Evolutionary conservation across 495 filamentous ascomycete genomes (phyloP), one percentile per base, ranked within the genome.

Genomic region (Pyronema omphalodes): DNA sequence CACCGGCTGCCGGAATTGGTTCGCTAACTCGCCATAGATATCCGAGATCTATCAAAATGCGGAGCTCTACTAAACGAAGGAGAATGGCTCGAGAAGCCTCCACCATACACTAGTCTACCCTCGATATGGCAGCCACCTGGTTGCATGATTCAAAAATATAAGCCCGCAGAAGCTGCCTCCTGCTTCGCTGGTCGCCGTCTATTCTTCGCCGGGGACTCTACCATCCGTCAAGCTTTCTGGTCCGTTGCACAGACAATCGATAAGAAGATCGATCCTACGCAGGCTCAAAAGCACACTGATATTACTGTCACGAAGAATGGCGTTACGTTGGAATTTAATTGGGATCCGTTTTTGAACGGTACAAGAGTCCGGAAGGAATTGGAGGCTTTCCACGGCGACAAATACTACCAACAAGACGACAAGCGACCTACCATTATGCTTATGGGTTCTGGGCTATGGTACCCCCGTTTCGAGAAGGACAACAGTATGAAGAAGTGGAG

Each of bases 261-360:
- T 45, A 58, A 58, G 12, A 58, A 64, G 17, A 67, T 69, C 3
- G 58, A 68, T 12, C 52, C 64, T 3, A 60, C 67, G 44, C 62
- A 65, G 29, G 55, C 53, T 9, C 55, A 70, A 9, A 71, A 68
- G 55, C 74, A 78, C 57, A 55, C 55, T 14, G 71, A 77, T 63
- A 55, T 74, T 7, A 57, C 60, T 1, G 74, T 73, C 40, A 56
- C 64, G 15, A 60, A 65, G 4, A 59, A 56, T 9, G 73, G 68
- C 39, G 67, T 73, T 17, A 67, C 39, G 18, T 35, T 80, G 15
- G 68, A 76, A 36, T 81, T 79, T 49, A 57, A 75, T 12, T 81
- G 76, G 78, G 77, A 82, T 62, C 77, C 78, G 3, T 81, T 68
- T 65, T 65, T 82, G 34, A 81, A 81, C 60, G 72, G 71, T 11